Conservation (phyloP, 2,329 filamentous ascomycete species). For the Cladobotryum protrusum region DNA sequence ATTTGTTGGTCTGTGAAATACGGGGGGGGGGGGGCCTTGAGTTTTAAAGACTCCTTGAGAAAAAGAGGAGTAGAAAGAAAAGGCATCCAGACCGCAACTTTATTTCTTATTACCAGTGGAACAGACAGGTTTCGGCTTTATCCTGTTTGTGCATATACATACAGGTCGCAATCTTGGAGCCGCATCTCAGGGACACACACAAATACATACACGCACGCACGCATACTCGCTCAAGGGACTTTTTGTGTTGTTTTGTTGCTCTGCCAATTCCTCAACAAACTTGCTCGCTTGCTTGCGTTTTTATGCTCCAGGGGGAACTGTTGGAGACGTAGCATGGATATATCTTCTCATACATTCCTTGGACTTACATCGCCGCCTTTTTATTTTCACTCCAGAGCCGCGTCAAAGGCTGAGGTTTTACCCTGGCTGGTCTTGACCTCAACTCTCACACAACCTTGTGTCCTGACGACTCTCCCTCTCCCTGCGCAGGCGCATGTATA, state of each 20-base stretch:
- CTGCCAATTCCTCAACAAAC: background rate
- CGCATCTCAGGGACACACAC: too few relatives aligned
- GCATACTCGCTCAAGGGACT: too few relatives aligned
- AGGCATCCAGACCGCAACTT: constrained; percentile 6
- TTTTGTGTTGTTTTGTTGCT: background rate
- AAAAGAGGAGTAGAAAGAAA: too few relatives aligned
- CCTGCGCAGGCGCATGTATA: background rate
- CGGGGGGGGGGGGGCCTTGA: too few relatives aligned
- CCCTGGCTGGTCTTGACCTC: constrained; percentile 1
- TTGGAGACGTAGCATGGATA: background rate
- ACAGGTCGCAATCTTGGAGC: too few relatives aligned
- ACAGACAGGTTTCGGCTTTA: background rate
- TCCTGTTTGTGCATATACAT: background rate
- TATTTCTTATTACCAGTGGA: background rate
- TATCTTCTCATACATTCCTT: background rate
- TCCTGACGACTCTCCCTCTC: background rate
- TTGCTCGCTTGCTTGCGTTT: too few relatives aligned
- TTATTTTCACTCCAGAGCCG: background rate
- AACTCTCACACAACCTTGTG: background rate
- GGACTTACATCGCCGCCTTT: background rate
- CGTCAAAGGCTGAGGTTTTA: background rate
- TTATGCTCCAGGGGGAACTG: background rate
- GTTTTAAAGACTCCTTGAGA: too few relatives aligned
- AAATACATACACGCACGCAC: too few relatives aligned
- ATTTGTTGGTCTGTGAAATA: background rate